Percentiles rank a stretch among this genome's conserved stretches.
Conservation (phyloP, 495 filamentous ascomycete genomes). For the Aspergillus olivimuriae region DNA sequence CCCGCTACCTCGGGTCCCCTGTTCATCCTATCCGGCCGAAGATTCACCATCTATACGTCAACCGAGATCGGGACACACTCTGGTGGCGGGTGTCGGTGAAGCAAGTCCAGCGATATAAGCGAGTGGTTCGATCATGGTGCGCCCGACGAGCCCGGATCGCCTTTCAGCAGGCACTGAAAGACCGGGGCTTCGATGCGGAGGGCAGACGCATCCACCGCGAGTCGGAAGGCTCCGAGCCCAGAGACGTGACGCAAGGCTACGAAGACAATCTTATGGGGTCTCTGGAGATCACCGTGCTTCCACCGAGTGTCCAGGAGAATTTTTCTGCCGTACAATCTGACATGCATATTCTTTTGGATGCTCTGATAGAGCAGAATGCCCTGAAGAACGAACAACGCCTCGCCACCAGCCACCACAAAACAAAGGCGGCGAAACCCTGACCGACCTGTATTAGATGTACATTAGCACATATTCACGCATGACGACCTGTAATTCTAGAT, state of each 20-base stretch:
- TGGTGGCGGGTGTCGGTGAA: slow-evolving; percentile 42
- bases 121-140: slow-evolving; percentile 49
- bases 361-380: slow-evolving; percentile 4
- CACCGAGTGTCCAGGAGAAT: slow-evolving; percentile 7
- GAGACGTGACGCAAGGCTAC: neutral
- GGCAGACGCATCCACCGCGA: slow-evolving; percentile 30
- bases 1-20: slow-evolving; percentile 22
- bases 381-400: neutral
- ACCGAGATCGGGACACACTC: slow-evolving; percentile 31
- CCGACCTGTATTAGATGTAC: neutral
- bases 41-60: slow-evolving; percentile 25
- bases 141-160: slow-evolving; percentile 45
- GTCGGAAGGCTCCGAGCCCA: neutral
- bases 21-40: slow-evolving; percentile 31
- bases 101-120: slow-evolving; percentile 22
- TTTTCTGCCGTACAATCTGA: slow-evolving; percentile 22
- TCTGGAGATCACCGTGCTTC: slow-evolving; percentile 19
- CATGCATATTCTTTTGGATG: slow-evolving; percentile 13
- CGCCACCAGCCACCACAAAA: neutral
- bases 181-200: slow-evolving; percentile 47
- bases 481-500: too few species aligned
- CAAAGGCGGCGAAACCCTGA: neutral
- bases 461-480: too few species aligned
- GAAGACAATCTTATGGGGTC: slow-evolving; percentile 18
- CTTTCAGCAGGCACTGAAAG: slow-evolving; percentile 48